phyloP scores from a whole-genome alignment of 257 asterid species.

The Mitragyna speciosa region DNA sequence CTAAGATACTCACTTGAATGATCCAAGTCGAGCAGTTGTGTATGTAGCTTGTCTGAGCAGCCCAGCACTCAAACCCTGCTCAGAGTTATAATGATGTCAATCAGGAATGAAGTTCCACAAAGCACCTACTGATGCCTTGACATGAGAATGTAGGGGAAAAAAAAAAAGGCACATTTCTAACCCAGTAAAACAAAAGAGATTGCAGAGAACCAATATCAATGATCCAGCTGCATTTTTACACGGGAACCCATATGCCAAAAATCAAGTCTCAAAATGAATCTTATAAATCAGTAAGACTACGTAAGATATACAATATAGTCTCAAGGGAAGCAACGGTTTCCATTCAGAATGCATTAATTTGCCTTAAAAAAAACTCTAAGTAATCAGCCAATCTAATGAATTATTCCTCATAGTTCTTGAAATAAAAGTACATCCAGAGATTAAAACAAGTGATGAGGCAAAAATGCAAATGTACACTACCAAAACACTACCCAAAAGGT shows the following conservation, averaged over 20 bases:
- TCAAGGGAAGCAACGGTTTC: no score
- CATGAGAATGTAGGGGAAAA: neutral
- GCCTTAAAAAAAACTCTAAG: neutral
- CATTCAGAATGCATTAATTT: neutral
- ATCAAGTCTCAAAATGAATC: neutral
- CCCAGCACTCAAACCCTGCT: conserved; percentile 93
- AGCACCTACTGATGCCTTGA: neutral
- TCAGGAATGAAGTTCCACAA: neutral
- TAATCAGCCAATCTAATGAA: neutral
- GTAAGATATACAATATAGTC: neutral
- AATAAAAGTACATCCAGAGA: neutral
- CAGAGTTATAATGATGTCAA: conserved; percentile 7
- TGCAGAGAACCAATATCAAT: neutral
- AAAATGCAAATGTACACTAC: neutral
- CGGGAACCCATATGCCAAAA: neutral
- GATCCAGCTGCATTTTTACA: neutral
- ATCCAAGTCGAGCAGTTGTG: conserved; percentile 94
- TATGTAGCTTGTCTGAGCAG: conserved; percentile 97
- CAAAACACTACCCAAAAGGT: neutral
- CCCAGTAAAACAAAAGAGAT: neutral
- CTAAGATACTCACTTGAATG: conserved; percentile 57
- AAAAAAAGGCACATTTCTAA: neutral
- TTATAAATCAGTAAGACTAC: neutral
- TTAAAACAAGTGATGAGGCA: neutral
- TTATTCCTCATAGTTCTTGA: neutral